Base-by-base conservation (phyloP, 345 rosid species). In the Cardamine chenopodiifolia region DNA sequence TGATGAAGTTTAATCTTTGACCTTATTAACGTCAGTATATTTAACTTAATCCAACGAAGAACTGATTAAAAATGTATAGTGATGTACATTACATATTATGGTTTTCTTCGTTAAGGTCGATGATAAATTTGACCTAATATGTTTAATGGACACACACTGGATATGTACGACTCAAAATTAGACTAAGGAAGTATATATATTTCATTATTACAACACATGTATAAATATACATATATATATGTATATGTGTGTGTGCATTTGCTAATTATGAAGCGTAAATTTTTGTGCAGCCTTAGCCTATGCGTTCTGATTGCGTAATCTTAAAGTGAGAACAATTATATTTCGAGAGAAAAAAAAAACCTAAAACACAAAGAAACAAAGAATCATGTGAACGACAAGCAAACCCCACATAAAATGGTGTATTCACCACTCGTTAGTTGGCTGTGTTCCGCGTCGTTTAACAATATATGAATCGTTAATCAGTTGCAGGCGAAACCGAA, bases 341-440 rank as follows among this genome's bases (percentile, higher is more conserved):
- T 50, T 52, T 52, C 3, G 7, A 49, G 45, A 13, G 6, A 0
- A 49, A 7, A 40, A 20, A 19, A 39, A 20, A 11, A 39, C 50
- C 4, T 23, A 44, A 55, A 44, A 11, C 37, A 32, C 11, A 52
- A 18, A 52, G 17, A 29, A 29, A 17, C 34, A 50, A 39, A 45
- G 7, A 35, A 59, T 39, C 73, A 75, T 67, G 73, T 67, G 73
- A 75, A 67, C 68, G 73, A 49, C 73, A 75, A 67, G 68, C 62
- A 59, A 75, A 68, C 73, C 62, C 73, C 56, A 68, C 68, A 75
- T 29, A 52, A 39, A 49, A 11, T 67, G 73, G 61, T 75, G 61
- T 49, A 28, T 49, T 67, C 34, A 37, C 32, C 79, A 59, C 29
- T 67, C 73, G 28, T 58, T 67, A 20, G 32, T 52, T 66, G 54